A percentile compares a stretch with the other conserved stretches of the same genome.
phyloP scores from a whole-genome alignment of 2,329 filamentous ascomycete genomes.

The Pseudogymnoascus sp. region DNA sequence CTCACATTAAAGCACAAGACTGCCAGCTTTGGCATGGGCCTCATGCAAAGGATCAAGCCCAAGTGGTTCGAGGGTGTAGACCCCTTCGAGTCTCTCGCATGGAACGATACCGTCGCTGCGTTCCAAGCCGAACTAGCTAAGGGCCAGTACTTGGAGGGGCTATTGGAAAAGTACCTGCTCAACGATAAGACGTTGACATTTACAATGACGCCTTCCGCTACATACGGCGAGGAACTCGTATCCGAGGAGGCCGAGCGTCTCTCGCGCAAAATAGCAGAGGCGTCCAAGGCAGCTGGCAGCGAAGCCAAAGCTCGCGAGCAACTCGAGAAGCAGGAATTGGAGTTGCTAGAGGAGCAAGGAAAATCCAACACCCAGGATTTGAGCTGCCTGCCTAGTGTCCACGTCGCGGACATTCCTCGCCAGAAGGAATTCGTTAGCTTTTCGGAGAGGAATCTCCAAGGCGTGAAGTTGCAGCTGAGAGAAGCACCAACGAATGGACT shows the following conservation, averaged over 20 bases:
- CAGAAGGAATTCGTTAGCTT: constrained; percentile 52
- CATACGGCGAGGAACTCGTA: constrained; percentile 64
- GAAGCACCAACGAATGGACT: constrained; percentile 91
- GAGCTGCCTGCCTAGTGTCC: constrained; percentile 77
- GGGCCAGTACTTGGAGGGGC: constrained; percentile 70
- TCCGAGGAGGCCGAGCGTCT: constrained; percentile 70
- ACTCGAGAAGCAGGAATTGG: constrained; percentile 69
- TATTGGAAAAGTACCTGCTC: constrained; percentile 84
- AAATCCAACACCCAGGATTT: constrained; percentile 77
- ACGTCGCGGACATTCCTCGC: constrained; percentile 82
- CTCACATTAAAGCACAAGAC: constrained; percentile 94
- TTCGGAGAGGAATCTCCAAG: constrained; percentile 56
- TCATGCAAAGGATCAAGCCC: constrained; percentile 80
- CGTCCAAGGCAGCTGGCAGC: constrained; percentile 58
- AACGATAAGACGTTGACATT: constrained; percentile 84
- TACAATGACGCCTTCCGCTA: constrained; percentile 81
- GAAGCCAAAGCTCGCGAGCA: constrained; percentile 62
- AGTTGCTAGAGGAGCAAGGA: constrained; percentile 73
- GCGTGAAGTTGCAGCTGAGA: constrained; percentile 74
- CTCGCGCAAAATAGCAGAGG: constrained; percentile 62
- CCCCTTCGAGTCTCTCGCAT: constrained; percentile 82
- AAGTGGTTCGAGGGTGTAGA: constrained; percentile 95
- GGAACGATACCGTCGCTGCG: constrained; percentile 77
- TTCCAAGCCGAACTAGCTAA: constrained; percentile 72
- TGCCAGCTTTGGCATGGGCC: constrained; percentile 83